These are phyloP conservation scores for Elsinoe arachidis DNA, from an alignment of 2,329 filamentous ascomycete genomes.

Conservation along the genomic window DNA sequence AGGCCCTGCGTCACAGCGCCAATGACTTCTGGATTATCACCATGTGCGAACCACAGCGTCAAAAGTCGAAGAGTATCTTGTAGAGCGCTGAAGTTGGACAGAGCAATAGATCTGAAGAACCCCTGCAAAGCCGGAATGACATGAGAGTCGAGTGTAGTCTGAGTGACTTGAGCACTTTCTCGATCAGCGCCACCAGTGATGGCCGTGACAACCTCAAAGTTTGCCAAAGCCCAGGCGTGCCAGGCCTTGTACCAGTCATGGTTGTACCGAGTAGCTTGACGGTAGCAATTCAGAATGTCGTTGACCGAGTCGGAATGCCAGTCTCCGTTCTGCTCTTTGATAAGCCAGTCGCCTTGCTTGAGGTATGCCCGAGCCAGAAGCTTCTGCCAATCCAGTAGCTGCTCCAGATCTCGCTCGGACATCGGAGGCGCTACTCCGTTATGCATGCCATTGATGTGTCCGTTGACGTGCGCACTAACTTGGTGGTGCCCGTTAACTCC, in stretches of 20 bases:
- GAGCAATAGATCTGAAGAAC: constrained; percentile 93
- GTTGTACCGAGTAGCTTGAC: constrained; percentile 86
- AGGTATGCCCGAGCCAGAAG: constrained; percentile 92
- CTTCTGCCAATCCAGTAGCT: constrained; percentile 51
- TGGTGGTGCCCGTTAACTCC: constrained; percentile 39
- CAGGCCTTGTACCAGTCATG: constrained; percentile 97
- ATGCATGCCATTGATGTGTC: constrained; percentile 33
- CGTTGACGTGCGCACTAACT: constrained; percentile 32
- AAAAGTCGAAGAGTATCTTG: constrained; percentile 90
- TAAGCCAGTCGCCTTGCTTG: constrained; percentile 93
- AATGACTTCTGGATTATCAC: constrained; percentile 80
- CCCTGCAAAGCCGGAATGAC: constrained; percentile 91
- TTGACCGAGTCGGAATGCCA: constrained; percentile 82
- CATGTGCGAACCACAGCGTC: constrained; percentile 94
- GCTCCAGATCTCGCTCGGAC: constrained; percentile 32
- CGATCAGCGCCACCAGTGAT: constrained; percentile 59
- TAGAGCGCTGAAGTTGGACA: constrained; percentile 84
- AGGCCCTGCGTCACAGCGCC: constrained; percentile 83
- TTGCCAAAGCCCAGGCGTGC: constrained; percentile 97
- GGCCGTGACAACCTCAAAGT: constrained; percentile 93
- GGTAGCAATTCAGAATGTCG: constrained; percentile 85
- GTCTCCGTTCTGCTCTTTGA: constrained; percentile 71
- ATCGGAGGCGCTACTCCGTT: constrained; percentile 22
- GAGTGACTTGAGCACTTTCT: constrained; percentile 50
- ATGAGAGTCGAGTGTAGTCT: constrained; percentile 67